phyloP scores from a whole-genome alignment of 2,329 filamentous ascomycete species.

The Passalora sequoiae region DNA sequence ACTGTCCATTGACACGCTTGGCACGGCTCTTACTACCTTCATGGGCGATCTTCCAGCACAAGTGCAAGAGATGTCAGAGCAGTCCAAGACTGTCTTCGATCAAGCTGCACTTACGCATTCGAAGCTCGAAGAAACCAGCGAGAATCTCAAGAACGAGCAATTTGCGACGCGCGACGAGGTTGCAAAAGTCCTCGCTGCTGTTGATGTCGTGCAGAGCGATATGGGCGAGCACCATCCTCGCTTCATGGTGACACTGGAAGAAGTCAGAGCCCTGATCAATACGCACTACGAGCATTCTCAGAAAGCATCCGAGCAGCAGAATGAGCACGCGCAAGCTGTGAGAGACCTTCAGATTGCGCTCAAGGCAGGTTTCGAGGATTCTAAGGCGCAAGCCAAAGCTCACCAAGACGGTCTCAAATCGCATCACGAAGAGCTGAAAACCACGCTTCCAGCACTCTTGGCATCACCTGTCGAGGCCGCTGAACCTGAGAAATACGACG shows the following conservation, averaged over 20 bases:
- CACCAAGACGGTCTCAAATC: constrained; percentile 33
- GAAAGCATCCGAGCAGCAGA: constrained; percentile 39
- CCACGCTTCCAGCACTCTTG: constrained; percentile 41
- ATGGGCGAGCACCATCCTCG: constrained; percentile 81
- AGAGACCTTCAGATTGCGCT: constrained; percentile 42
- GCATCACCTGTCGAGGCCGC: constrained; percentile 37
- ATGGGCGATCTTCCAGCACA: constrained; percentile 51
- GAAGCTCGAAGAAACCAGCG: constrained; percentile 70
- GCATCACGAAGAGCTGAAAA: constrained; percentile 40
- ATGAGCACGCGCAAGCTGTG: constrained; percentile 39
- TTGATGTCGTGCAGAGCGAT: constrained; percentile 72
- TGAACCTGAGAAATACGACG: constrained; percentile 59
- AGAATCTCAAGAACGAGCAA: constrained; percentile 71
- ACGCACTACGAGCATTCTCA: constrained; percentile 88
- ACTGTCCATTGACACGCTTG: constrained; percentile 77
- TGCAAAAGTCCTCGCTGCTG: constrained; percentile 64
- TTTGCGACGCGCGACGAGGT: constrained; percentile 77
- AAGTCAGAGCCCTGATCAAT: constrained; percentile 75
- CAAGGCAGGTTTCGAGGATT: constrained; percentile 40
- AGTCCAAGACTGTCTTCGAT: constrained; percentile 79
- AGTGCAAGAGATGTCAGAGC: constrained; percentile 79
- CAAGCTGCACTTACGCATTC: constrained; percentile 73
- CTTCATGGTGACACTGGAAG: constrained; percentile 77
- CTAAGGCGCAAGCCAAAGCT: constrained; percentile 31
- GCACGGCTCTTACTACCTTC: constrained; percentile 52